These are phyloP conservation scores for Myriosclerotinia duriaeana DNA, from an alignment of 2,329 filamentous ascomycete genomes.

Conservation along the genomic window DNA sequence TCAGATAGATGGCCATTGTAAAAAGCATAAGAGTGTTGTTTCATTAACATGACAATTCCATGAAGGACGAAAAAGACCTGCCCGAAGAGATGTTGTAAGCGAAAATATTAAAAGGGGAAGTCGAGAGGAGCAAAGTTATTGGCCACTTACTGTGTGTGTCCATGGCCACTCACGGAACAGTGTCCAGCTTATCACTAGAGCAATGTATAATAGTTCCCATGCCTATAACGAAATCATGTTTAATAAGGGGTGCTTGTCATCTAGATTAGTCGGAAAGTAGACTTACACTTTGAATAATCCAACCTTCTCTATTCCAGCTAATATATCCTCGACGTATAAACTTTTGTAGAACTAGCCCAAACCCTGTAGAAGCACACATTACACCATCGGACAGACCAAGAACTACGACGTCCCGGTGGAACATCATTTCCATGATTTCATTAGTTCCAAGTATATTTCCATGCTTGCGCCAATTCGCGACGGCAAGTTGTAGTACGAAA, in stretches of 20 bases:
- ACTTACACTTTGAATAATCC: conserved; percentile 68
- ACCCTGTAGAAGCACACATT: conserved; percentile 65
- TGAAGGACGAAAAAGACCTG: conserved; percentile 67
- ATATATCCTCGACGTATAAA: conserved; percentile 58
- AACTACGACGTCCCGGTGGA: conserved; percentile 54
- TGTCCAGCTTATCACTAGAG: conserved; percentile 62
- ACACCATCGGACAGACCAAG: conserved; percentile 64
- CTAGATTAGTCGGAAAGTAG: not conserved
- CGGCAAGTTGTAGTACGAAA: conserved; percentile 64
- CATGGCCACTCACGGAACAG: conserved; percentile 75
- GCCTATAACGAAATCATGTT: conserved; percentile 44
- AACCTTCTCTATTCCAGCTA: conserved; percentile 66
- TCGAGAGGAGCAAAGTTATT: not conserved
- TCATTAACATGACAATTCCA: conserved; percentile 76
- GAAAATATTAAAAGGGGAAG: not conserved
- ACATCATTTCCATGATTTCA: conserved; percentile 71
- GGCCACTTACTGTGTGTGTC: conserved; percentile 65
- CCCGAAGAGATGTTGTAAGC: conserved; percentile 1
- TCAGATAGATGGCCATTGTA: conserved; percentile 71
- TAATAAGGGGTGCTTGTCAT: not conserved
- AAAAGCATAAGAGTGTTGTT: conserved; percentile 61
- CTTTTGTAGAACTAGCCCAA: conserved; percentile 65
- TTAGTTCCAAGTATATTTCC: conserved; percentile 69
- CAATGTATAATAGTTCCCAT: conserved; percentile 68
- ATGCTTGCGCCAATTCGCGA: conserved; percentile 66